These are phyloP conservation scores for Extremus antarcticus DNA, from an alignment of 495 filamentous ascomycete genomes.

Conservation along the genomic window DNA sequence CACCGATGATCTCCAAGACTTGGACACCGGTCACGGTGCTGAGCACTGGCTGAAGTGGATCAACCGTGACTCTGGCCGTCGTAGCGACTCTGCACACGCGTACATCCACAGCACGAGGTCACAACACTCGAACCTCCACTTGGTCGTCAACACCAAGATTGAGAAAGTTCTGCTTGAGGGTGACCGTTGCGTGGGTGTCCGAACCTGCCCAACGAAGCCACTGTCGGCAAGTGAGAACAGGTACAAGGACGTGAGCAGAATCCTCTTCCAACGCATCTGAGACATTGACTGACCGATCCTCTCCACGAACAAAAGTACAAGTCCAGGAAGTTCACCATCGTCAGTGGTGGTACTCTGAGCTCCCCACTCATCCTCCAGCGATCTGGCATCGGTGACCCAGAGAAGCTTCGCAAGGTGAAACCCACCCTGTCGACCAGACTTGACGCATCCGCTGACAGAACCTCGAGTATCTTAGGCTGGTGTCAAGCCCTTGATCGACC, in stretches of 20 bases:
- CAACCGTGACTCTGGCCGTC: constrained; percentile 48
- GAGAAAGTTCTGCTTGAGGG: constrained; percentile 69
- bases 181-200: constrained; percentile 26
- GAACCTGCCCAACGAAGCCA: constrained; percentile 31
- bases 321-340: constrained; percentile 67
- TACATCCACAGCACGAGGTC: constrained; percentile 33
- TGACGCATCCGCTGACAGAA: not conserved
- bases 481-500: constrained; percentile 57
- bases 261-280: no score
- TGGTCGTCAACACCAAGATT: constrained; percentile 61
- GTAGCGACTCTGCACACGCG: constrained; percentile 58
- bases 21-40: constrained; percentile 32
- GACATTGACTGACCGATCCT: no score
- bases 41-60: constrained; percentile 37
- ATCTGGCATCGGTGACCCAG: constrained; percentile 57
- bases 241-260: no score
- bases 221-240: constrained; percentile 32
- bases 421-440: not conserved
- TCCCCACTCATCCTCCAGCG: constrained; percentile 70
- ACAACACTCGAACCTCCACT: constrained; percentile 54
- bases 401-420: constrained; percentile 49
- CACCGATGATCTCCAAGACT: constrained; percentile 33
- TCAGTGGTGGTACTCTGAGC: constrained; percentile 70
- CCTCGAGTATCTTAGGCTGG: constrained; percentile 39
- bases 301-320: no score